A percentile compares a stretch with the other conserved stretches of the same genome.
These are phyloP conservation scores for Allantophomopsis lycopodina DNA, from an alignment of 2,329 filamentous ascomycete genomes.

Conservation along the genomic window DNA sequence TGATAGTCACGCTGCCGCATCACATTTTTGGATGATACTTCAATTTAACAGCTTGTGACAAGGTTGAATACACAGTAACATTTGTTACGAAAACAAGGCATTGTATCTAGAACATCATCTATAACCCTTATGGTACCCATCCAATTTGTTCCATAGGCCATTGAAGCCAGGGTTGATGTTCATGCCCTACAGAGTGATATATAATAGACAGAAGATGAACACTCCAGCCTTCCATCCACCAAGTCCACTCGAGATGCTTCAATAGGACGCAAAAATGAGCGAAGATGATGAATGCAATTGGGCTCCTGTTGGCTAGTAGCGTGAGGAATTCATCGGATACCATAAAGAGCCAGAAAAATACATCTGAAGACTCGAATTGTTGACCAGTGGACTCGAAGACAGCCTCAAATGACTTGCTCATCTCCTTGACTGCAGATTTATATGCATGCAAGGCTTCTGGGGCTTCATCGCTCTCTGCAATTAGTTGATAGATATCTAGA, in stretches of 20 bases:
- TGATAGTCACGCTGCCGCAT: too few species aligned
- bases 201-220: slow-evolving; percentile 19
- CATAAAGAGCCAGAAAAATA: slow-evolving; percentile 25
- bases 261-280: slow-evolving; percentile 21
- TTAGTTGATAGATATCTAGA: slow-evolving; percentile 9
- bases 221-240: slow-evolving; percentile 24
- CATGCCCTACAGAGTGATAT: slow-evolving; percentile 20
- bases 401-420: slow-evolving; percentile 19
- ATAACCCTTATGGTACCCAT: slow-evolving; percentile 14
- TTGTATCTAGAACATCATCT: too few species aligned
- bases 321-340: slow-evolving; percentile 22
- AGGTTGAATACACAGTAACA: too few species aligned
- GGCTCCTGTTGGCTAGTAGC: slow-evolving; percentile 19
- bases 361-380: slow-evolving; percentile 21
- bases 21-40: too few species aligned
- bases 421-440: slow-evolving; percentile 17
- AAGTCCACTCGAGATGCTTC: slow-evolving; percentile 18
- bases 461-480: slow-evolving; percentile 8
- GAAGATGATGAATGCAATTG: slow-evolving; percentile 21
- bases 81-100: too few species aligned
- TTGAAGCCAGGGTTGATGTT: slow-evolving; percentile 22
- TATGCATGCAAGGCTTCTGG: too few species aligned
- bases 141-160: slow-evolving; percentile 18
- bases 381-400: slow-evolving; percentile 7
- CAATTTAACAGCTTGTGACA: too few species aligned